Conservation (phyloP, 441 rosid species). For the Hura crepitans region DNA sequence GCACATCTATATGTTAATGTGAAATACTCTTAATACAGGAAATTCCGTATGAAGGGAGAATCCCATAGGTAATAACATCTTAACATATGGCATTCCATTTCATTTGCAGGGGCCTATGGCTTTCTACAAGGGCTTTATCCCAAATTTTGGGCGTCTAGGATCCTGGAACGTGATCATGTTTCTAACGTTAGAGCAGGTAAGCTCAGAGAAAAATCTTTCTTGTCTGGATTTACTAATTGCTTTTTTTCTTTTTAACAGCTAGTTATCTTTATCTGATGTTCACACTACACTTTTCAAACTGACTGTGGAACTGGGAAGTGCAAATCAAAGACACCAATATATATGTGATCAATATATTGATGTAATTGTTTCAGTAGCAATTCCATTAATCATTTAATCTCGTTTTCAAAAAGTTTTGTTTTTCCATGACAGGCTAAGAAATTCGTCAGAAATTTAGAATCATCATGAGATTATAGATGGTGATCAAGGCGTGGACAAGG, state of each 20-base stretch:
- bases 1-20: not conserved
- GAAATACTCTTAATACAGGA: not conserved
- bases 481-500: constrained; percentile 7
- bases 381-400: not conserved
- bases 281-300: not conserved
- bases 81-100: constrained; percentile 15
- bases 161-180: constrained; percentile 99
- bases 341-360: not conserved
- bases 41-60: not conserved
- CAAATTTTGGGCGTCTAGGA: constrained; percentile 94
- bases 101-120: constrained; percentile 80
- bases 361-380: not conserved
- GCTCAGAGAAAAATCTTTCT: not conserved
- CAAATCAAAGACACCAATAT: not conserved
- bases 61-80: not conserved
- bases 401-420: not conserved
- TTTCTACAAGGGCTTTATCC: constrained; percentile 92
- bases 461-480: constrained; percentile 36
- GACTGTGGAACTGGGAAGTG: too few relatives aligned
- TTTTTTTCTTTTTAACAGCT: constrained; percentile 3
- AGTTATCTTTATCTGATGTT: not conserved
- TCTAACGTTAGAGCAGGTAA: constrained; percentile 93
- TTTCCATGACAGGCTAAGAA: constrained; percentile 65
- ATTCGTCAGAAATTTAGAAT: constrained; percentile 54
- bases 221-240: not conserved